phyloP scores from a whole-genome alignment of 768 basidiomycete species.

The Ephemerocybe angulata region DNA sequence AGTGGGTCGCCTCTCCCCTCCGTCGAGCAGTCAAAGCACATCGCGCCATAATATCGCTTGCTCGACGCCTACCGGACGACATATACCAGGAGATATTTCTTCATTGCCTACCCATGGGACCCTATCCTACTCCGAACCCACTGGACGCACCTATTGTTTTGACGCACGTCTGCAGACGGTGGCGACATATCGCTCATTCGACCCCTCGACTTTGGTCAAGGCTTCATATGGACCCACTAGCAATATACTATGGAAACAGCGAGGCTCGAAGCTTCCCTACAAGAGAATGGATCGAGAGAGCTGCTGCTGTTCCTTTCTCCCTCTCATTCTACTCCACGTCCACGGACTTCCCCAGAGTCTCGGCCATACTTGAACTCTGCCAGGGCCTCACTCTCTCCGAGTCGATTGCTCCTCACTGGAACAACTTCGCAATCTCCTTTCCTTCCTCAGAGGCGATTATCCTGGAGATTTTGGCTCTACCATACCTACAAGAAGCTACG shows the following conservation, averaged over 20 bases:
- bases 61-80: conserved; percentile 16
- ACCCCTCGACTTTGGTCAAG: conserved; percentile 18
- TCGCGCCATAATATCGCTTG: conserved; percentile 10
- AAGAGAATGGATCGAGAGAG: no score
- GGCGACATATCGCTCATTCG: conserved; percentile 15
- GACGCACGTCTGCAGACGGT: conserved; percentile 15
- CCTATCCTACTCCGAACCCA: not conserved
- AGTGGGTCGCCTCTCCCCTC: no score
- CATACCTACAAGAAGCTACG: no score
- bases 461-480: no score
- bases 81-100: conserved; percentile 16
- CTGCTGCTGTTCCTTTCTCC: no score
- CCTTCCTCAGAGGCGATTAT: no score
- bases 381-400: no score
- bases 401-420: no score
- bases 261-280: not conserved
- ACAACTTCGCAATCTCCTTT: no score
- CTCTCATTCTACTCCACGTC: no score
- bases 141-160: conserved; percentile 15
- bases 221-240: conserved; percentile 8
- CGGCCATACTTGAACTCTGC: no score
- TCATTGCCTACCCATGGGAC: conserved; percentile 16
- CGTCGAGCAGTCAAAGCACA: conserved; percentile 1
- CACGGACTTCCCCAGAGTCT: no score
- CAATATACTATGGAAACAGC: not conserved